Percentiles rank a stretch among this genome's conserved stretches.
Conservation (phyloP, 495 filamentous ascomycete genomes). For the Hypoxylon subgilvum region DNA sequence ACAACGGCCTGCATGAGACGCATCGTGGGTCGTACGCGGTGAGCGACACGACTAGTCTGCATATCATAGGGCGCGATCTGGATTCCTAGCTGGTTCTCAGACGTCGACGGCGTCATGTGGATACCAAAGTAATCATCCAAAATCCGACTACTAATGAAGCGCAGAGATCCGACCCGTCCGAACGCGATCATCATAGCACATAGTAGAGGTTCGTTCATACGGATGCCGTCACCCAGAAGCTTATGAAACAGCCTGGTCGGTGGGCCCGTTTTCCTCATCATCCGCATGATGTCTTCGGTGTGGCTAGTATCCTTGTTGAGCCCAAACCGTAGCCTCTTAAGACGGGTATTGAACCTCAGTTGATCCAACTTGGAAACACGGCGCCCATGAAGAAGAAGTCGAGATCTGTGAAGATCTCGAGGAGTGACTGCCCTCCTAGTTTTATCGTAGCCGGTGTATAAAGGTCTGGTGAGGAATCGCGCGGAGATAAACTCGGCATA, state of each 20-base stretch:
- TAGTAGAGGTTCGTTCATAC: conserved; percentile 43
- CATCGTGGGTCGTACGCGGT: conserved; percentile 35
- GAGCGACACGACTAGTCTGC: not conserved
- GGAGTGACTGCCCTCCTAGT: conserved; percentile 36
- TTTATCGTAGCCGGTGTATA: conserved; percentile 44
- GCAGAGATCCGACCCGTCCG: conserved; percentile 36
- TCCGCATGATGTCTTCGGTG: conserved; percentile 40
- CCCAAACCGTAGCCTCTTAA: conserved; percentile 25
- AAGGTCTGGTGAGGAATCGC: conserved; percentile 46
- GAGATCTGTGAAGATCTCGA: conserved; percentile 38
- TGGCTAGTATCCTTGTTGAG: conserved; percentile 35
- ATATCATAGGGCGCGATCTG: not conserved
- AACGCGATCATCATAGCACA: conserved; percentile 42
- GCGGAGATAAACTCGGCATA: conserved; percentile 44
- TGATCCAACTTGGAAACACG: conserved; percentile 18
- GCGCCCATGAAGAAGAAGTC: not conserved
- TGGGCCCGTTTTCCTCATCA: conserved; percentile 26
- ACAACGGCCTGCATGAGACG: conserved; percentile 45
- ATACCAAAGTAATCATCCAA: conserved; percentile 35
- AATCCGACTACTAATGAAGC: conserved; percentile 25
- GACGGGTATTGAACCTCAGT: conserved; percentile 17
- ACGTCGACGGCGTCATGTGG: not conserved
- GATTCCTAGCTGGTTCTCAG: not conserved
- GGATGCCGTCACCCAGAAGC: conserved; percentile 23
- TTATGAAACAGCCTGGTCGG: conserved; percentile 12